Evolutionary conservation across 148 eudicot genomes (phyloP), one percentile per base, ranked within the genome.

Genomic region (Arbutus unedo): DNA sequence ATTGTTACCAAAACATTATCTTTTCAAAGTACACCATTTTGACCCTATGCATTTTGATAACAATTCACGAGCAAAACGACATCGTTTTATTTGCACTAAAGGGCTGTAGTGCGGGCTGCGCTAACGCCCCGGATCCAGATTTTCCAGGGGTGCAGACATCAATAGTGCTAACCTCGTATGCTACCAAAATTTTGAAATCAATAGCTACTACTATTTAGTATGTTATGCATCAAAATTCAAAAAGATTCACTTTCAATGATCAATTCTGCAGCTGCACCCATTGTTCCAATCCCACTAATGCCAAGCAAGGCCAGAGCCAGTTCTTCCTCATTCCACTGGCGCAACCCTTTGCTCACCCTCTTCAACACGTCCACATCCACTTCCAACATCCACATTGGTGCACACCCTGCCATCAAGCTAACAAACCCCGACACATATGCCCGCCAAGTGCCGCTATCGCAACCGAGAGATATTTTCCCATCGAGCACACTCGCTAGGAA

Each of bases 191-290:
- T 80, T 23, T 11, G 23, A 21, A 66, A 53, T 83, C 89, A 41
- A 85, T 88, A 77, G 86, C 31, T 60, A 8, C n/a, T 51, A 48
- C n/a, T 87, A 44, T 83, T 84, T 84, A 85, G 48, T 47, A 54
- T 38, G 31, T 91, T 90, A 70, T 16, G 25, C 19, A 0, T 59
- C 13, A 81, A 57, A 16, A 82, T 19, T 82, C 81, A 84, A 5
- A 85, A 66, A 11, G 71, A 19, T 64, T 60, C 87, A 77, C 74
- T 25, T 79, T 84, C 89, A 10, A 96, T 84, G 53, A 97, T 91
- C 90, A 97, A 83, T 82, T 97, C 98, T 53, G 97, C 97, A 67
- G 99, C 97, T 45, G 93, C 90, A 79, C 92, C 94, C 92, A 95
- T 88, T 43, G 96, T 93, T 18, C 81, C 82, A 23, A 88, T 77